A percentile compares a stretch with the other conserved stretches of the same genome.
These are phyloP conservation scores for Leccinum broughii DNA, from an alignment of 768 basidiomycete genomes.

Conservation along the genomic window DNA sequence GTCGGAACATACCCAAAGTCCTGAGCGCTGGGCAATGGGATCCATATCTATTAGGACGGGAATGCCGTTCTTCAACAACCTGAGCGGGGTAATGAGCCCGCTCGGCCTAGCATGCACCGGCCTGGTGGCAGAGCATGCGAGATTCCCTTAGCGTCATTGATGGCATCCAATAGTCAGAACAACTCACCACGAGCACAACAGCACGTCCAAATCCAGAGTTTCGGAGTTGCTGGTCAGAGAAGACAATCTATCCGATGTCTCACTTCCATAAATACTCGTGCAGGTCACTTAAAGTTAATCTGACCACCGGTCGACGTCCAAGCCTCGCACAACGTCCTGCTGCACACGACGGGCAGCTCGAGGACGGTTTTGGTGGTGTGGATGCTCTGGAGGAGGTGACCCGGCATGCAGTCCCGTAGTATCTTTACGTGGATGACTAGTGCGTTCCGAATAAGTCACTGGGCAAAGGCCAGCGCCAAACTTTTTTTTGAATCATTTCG, in stretches of 20 bases:
- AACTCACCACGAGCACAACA: conserved; percentile 23
- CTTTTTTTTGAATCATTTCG: too few species aligned
- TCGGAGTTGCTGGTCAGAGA: too few species aligned
- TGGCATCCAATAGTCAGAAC: not conserved
- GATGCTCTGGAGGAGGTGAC: not conserved
- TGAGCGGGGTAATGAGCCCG: conserved; percentile 34
- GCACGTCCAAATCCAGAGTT: not conserved
- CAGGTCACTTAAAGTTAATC: not conserved
- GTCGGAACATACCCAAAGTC: conserved; percentile 35
- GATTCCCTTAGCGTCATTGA: not conserved
- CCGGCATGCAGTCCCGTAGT: not conserved
- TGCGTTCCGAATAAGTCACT: too few species aligned
- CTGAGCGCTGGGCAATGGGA: conserved; percentile 38
- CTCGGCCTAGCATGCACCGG: conserved; percentile 29
- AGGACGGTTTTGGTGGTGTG: not conserved
- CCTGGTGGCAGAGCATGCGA: conserved; percentile 10
- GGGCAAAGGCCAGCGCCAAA: too few species aligned
- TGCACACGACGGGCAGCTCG: not conserved
- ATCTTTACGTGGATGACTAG: not conserved
- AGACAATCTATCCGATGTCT: too few species aligned
- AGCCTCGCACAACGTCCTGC: not conserved
- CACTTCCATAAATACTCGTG: too few species aligned
- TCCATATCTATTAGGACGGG: conserved; percentile 54
- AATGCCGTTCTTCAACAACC: conserved; percentile 42
- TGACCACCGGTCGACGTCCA: not conserved